Evolutionary conservation across 106 monocot genomes (phyloP).

Genomic region (Triglochin maritima): DNA sequence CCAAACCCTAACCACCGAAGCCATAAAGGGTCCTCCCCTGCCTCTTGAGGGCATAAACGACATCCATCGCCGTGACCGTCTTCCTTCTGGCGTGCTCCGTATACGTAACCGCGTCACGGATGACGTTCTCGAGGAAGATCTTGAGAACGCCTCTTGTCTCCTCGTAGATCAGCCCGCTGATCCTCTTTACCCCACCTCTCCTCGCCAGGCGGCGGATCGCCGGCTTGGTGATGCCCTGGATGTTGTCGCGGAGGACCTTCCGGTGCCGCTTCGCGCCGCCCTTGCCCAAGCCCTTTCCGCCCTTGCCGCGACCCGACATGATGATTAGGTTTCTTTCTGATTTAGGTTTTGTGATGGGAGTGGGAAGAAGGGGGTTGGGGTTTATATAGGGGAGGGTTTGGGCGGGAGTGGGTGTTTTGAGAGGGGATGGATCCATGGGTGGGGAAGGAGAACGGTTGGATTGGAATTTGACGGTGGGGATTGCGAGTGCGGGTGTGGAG

Average conservation of each 20-base stretch:
- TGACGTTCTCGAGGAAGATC: conserved; percentile 72
- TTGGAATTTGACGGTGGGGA: too few species aligned
- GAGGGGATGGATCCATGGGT: too few species aligned
- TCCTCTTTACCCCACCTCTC: conserved; percentile 63
- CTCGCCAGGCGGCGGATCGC: conserved; percentile 66
- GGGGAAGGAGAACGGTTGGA: too few species aligned
- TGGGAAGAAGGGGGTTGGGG: too few species aligned
- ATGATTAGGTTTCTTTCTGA: too few species aligned
- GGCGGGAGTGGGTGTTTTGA: too few species aligned
- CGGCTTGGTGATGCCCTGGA: conserved; percentile 90
- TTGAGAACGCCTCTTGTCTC: conserved; percentile 65
- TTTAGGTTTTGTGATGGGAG: too few species aligned
- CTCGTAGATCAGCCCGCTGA: conserved; percentile 59
- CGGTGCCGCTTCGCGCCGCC: conserved; percentile 39
- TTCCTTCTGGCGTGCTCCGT: conserved; percentile 71
- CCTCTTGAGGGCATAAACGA: conserved; percentile 79
- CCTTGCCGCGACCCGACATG: conserved; percentile 15
- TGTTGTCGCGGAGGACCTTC: conserved; percentile 76
- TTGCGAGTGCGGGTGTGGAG: too few species aligned
- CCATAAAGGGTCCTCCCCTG: conserved; percentile 73
- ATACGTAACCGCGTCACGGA: conserved; percentile 74
- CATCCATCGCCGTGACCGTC: conserved; percentile 85
- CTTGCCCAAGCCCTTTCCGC: conserved; percentile 29
- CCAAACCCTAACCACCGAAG: conserved; percentile 37
- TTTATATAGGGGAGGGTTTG: too few species aligned